Base-by-base conservation (phyloP, 208 protist species). In the Leishmania lainsoni region DNA sequence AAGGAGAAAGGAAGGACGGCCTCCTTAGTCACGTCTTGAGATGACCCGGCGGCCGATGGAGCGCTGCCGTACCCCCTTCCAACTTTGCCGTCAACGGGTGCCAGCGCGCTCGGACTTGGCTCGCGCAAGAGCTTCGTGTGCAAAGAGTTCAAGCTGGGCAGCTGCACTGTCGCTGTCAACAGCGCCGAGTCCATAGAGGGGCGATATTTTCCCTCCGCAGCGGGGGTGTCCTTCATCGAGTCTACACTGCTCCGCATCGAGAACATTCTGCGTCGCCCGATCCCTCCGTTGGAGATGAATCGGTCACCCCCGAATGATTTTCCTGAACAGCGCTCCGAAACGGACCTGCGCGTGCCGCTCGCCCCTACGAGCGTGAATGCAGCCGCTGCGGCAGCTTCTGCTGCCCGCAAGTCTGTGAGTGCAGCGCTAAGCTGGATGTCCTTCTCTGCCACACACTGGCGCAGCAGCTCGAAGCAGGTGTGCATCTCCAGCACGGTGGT, bases 401-500 rank as follows among this genome's bases (percentile, higher is more conserved):
- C 85, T 16, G 51, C 68, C 73, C 85, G 77, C 75, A 87, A 29
- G 26, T 89, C 86, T 10, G 74, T 61, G 52, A 91, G 5, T 29
- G 78, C 80, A 16, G 69, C 78, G 42, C 54, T 59, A n/a, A 86
- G 82, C 10, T 76, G 82, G 5, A 86, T 17, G 20, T 92, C 91
- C 20, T 78, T 72, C 66, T 92, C 77, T 72, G 79, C 78, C 4
- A 94, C 49, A 22, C 89, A 42, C 20, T 83, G 80, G 12, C 90
- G 92, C 79, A 98, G 92, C n/a, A 90, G 79, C 29, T 78, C 70
- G 69, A 98, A 98, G 82, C 92, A 92, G 48, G 95, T 92, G 72
- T 93, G 80, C 89, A 98, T 93, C 49, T 98, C 94, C n/a, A 92
- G 80, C 72, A 98, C 76, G 69, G 86, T 91, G 20, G 65, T 71